Evolutionary conservation across 495 filamentous ascomycete species (phyloP).

Genomic region (Haplographium delicatum): DNA sequence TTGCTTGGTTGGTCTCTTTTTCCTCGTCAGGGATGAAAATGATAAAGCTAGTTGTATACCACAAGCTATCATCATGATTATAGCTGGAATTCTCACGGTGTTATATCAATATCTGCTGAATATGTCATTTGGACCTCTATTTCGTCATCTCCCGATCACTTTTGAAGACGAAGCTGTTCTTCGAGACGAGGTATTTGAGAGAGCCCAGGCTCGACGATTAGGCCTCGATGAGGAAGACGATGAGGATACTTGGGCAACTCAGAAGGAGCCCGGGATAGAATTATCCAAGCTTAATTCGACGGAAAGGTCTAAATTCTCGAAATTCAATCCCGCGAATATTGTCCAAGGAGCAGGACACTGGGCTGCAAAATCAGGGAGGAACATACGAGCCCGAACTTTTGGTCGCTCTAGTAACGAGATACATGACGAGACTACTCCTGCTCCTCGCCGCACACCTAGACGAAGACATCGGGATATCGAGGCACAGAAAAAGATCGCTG

Average conservation of each 20-base stretch:
- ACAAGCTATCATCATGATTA: slow-evolving; percentile 88
- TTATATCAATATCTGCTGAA: slow-evolving; percentile 81
- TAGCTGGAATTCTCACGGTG: slow-evolving; percentile 63
- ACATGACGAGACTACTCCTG: slow-evolving; percentile 30
- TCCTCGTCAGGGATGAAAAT: slow-evolving; percentile 64
- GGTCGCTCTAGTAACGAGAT: slow-evolving; percentile 36
- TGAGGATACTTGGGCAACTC: not conserved
- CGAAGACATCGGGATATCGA: slow-evolving; percentile 45
- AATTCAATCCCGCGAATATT: slow-evolving; percentile 40
- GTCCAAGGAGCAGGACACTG: slow-evolving; percentile 42
- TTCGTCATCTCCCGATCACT: slow-evolving; percentile 88
- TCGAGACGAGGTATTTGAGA: slow-evolving; percentile 82
- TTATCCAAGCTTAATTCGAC: slow-evolving; percentile 30
- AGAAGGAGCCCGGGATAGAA: slow-evolving; percentile 51
- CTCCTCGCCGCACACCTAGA: slow-evolving; percentile 33
- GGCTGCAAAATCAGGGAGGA: slow-evolving; percentile 30
- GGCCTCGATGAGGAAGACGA: slow-evolving; percentile 46
- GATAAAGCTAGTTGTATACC: slow-evolving; percentile 60
- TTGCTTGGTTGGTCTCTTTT: slow-evolving; percentile 85
- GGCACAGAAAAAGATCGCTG: slow-evolving; percentile 64
- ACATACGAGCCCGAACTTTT: slow-evolving; percentile 8
- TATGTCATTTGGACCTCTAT: slow-evolving; percentile 76
- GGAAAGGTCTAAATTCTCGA: slow-evolving; percentile 21
- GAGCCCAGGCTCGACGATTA: slow-evolving; percentile 61
- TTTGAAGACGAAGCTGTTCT: slow-evolving; percentile 90